A percentile compares a stretch with the other conserved stretches of the same genome.
Conservation (phyloP, 441 rosid genomes). For the Dalechampia spathulata region DNA sequence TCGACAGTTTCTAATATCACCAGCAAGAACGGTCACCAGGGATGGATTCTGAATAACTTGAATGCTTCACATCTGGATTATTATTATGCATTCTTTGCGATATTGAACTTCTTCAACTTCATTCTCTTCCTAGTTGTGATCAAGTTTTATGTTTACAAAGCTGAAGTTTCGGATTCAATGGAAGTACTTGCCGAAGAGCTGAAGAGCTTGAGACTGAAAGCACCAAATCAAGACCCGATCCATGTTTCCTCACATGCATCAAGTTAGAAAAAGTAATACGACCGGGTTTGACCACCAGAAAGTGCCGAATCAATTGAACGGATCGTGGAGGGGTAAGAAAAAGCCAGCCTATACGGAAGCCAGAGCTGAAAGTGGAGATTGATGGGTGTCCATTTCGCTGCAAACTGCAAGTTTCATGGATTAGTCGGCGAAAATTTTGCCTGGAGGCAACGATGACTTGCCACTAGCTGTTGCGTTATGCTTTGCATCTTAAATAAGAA, state of each 20-base stretch:
- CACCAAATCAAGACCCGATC: constrained; percentile 16
- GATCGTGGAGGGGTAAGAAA: not conserved
- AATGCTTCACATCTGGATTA: constrained; percentile 75
- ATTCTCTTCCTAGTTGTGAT: constrained; percentile 56
- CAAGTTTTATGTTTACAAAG: constrained; percentile 66
- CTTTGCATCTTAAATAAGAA: no score
- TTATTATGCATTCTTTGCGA: constrained; percentile 63
- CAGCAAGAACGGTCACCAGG: constrained; percentile 33
- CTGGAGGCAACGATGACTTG: no score
- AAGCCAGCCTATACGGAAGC: not conserved
- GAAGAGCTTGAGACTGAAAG: constrained; percentile 22
- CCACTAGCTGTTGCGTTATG: no score
- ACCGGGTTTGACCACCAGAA: no score
- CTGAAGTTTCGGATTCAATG: constrained; percentile 64
- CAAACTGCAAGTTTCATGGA: no score
- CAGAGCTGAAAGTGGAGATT: no score
- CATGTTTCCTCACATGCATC: no score
- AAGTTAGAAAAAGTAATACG: no score
- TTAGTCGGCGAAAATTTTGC: no score
- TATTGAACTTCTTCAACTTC: constrained; percentile 56
- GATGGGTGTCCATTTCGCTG: no score
- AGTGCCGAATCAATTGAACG: not conserved
- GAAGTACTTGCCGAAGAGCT: constrained; percentile 46
- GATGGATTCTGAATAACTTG: constrained; percentile 82
- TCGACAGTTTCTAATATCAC: constrained; percentile 58